These are phyloP conservation scores for Xerocomus potaroensis DNA, from an alignment of 768 basidiomycete genomes.

Conservation along the genomic window DNA sequence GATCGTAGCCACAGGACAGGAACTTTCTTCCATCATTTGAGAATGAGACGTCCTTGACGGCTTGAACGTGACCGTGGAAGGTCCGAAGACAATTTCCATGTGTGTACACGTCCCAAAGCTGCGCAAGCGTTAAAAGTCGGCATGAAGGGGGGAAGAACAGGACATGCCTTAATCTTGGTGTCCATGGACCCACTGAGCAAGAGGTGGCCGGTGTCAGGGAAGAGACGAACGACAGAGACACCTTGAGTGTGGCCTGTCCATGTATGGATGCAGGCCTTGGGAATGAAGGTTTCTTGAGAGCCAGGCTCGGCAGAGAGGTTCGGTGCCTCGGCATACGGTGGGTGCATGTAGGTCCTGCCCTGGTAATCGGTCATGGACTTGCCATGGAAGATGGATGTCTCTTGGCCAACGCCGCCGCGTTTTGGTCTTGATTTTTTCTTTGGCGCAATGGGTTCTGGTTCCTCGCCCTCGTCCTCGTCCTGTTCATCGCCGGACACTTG, in stretches of 20 bases:
- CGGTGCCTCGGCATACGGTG: slow-evolving; percentile 84
- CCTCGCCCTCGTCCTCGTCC: slow-evolving; percentile 51
- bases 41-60: slow-evolving; percentile 94
- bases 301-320: slow-evolving; percentile 77
- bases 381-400: slow-evolving; percentile 94
- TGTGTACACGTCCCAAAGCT: slow-evolving; percentile 98
- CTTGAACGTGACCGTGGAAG: slow-evolving; percentile 95
- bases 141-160: not conserved
- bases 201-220: slow-evolving; percentile 91
- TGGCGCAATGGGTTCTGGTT: slow-evolving; percentile 52
- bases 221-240: slow-evolving; percentile 88
- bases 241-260: slow-evolving; percentile 98
- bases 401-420: slow-evolving; percentile 77
- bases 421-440: slow-evolving; percentile 77
- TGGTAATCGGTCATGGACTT: slow-evolving; percentile 97
- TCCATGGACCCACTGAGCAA: slow-evolving; percentile 96
- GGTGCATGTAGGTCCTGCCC: slow-evolving; percentile 96
- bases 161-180: slow-evolving; percentile 88
- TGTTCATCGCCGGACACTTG: slow-evolving; percentile 48
- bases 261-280: slow-evolving; percentile 93
- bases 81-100: slow-evolving; percentile 96
- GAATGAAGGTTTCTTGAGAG: slow-evolving; percentile 88
- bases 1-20: slow-evolving; percentile 91
- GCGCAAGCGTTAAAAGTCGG: slow-evolving; percentile 9
- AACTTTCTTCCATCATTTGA: slow-evolving; percentile 90